Evolutionary conservation across 2,329 filamentous ascomycete genomes (phyloP), one percentile per base, ranked within the genome.

Genomic region (Teratosphaeria destructans): DNA sequence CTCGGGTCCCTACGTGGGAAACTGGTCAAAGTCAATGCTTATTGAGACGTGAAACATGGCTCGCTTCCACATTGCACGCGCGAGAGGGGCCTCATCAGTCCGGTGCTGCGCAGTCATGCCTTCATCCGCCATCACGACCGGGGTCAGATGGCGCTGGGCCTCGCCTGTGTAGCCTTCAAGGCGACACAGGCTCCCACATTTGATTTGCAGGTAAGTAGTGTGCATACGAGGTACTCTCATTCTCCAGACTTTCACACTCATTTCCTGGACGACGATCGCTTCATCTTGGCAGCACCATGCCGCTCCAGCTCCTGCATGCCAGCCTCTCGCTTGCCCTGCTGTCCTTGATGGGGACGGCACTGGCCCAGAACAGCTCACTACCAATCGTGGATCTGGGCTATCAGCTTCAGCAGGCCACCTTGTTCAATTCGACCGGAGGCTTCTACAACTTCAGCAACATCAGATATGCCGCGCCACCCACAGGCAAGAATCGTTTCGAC

Each of bases 371-470:
- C 52, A 56, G 16, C 60, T 49, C 14, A 16, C 56, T 79, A 16
- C 78, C 78, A 43, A 69, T 71, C 23, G 77, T 84, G 7, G 80
- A 84, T 65, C 71, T 84, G 10, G 80, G 79, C 49, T 83, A 83
- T 66, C 75, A 79, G 59, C 68, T 81, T 26, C 78, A 83, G 56
- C 74, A 76, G 64, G 80, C 78, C 35, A 68, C 76, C 4, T 67
- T 67, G 12, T 76, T 76, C 65, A 80, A 80, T 69, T 59, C 57
- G 0, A 68, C 65, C 10, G 65, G 65, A 29, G 56, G 63, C 23
- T 63, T 65, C 55, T 67, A 66, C 69, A 81, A 78, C 62, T 84
- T 84, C 70, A 77, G 72, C 57, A 82, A 84, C 64, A 82, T 84
- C 62, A 77, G 81, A 52, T 84, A 79, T 68, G 82, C 80, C 5